Percentiles rank a stretch among this genome's conserved stretches.
Conservation (phyloP, 2,329 filamentous ascomycete genomes). For the Cytospora piceae region DNA sequence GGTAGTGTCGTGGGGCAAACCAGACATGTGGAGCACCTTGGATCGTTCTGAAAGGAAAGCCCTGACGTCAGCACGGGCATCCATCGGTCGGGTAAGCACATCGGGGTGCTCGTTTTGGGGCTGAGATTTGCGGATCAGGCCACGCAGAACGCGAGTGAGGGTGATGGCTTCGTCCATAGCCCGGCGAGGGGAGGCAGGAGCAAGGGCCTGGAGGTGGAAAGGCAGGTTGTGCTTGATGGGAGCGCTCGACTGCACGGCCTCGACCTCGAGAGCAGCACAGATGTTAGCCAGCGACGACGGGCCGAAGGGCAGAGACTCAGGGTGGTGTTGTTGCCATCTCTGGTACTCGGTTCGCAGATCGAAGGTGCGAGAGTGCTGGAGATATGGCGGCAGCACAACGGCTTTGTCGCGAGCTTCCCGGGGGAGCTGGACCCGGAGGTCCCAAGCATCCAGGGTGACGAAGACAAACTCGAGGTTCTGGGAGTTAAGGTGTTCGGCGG, state of each 20-base stretch:
- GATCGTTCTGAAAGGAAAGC: conserved; percentile 95
- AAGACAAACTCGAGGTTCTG: conserved; percentile 98
- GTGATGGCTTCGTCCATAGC: conserved; percentile 98
- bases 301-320: conserved; percentile 94
- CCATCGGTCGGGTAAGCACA: conserved; percentile 92
- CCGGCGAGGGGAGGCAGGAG: conserved; percentile 90
- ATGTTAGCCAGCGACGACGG: conserved; percentile 96
- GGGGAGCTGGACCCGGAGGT: conserved; percentile 94
- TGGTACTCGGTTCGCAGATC: conserved; percentile 97
- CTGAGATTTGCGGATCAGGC: conserved; percentile 94
- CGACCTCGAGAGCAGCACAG: conserved; percentile 95
- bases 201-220: conserved; percentile 94
- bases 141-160: conserved; percentile 86
- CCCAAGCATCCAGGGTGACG: conserved; percentile 97
- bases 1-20: conserved; percentile 94
- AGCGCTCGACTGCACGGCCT: conserved; percentile 94
- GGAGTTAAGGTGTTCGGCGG: conserved; percentile 84
- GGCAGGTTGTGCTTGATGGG: conserved; percentile 99
- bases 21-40: conserved; percentile 98
- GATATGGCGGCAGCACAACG: conserved; percentile 92
- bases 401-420: conserved; percentile 98
- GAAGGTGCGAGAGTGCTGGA: conserved; percentile 97
- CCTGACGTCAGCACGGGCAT: conserved; percentile 92
- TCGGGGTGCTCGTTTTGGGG: conserved; percentile 92
- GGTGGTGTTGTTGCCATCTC: conserved; percentile 97